Conservation (phyloP, 169 alveolate genomes). For the Babesia sp. region DNA sequence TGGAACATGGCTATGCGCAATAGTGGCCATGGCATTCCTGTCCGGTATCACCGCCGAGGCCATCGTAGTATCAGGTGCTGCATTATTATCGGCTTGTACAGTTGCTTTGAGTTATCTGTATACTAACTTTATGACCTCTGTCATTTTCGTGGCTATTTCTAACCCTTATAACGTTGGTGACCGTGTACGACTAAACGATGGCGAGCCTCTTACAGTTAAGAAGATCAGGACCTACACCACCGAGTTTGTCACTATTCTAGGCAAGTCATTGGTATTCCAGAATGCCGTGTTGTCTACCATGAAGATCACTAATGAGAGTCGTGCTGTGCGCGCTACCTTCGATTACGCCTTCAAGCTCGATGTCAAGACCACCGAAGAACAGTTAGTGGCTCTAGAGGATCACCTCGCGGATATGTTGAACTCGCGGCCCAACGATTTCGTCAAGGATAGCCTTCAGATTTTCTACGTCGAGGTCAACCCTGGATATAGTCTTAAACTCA, state of each 20-base stretch:
- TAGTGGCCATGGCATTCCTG: constrained; percentile 74
- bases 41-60: constrained; percentile 84
- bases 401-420: constrained; percentile 55
- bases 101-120: constrained; percentile 83
- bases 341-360: constrained; percentile 76
- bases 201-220: constrained; percentile 80
- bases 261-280: constrained; percentile 80
- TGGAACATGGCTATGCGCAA: constrained; percentile 73
- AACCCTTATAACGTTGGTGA: constrained; percentile 87
- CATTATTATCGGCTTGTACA: constrained; percentile 81
- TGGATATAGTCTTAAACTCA: constrained; percentile 76
- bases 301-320: constrained; percentile 82
- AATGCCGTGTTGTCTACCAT: constrained; percentile 79
- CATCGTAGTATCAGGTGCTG: constrained; percentile 87
- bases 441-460: constrained; percentile 72
- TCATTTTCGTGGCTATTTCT: constrained; percentile 84
- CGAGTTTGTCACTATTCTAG: constrained; percentile 80
- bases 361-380: constrained; percentile 77
- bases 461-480: constrained; percentile 77
- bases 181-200: constrained; percentile 80
- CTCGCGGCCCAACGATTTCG: constrained; percentile 82
- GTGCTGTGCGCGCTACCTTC: constrained; percentile 79
- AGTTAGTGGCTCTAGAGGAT: constrained; percentile 66
- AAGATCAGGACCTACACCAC: constrained; percentile 84
- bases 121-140: constrained; percentile 84